Evolutionary conservation across 306 rosid genomes (phyloP).

Genomic region (Begonia masoniana): DNA sequence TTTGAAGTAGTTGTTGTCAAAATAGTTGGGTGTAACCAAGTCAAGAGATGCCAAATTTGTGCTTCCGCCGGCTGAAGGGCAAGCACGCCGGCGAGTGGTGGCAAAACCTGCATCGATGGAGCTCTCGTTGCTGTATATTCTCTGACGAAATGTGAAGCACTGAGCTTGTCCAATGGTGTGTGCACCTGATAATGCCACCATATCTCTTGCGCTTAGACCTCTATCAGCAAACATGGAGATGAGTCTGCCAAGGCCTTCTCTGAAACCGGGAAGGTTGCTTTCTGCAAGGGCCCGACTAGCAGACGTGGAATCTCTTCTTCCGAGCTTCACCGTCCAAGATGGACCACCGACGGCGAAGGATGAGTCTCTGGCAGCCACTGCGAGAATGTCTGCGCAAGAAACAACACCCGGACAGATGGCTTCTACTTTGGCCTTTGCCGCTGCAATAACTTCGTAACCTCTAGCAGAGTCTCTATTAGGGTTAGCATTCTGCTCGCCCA

Average conservation of each 20-base stretch:
- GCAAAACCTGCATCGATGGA: no score
- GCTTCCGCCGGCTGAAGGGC: no score
- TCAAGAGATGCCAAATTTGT: no score
- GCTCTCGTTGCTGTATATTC: no score
- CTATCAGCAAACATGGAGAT: background rate
- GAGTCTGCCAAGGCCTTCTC: conserved; percentile 8
- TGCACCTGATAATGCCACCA: conserved; percentile 26
- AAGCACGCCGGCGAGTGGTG: no score
- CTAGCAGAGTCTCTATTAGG: conserved; percentile 8
- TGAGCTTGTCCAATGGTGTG: no score
- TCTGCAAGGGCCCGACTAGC: conserved; percentile 13
- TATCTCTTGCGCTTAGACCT: conserved; percentile 18
- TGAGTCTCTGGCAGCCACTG: conserved; percentile 52
- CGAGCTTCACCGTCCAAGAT: conserved; percentile 18
- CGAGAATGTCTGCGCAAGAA: conserved; percentile 29
- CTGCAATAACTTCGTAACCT: conserved; percentile 31
- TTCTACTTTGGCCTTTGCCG: conserved; percentile 28
- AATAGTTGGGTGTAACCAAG: no score
- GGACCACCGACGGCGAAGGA: conserved; percentile 34
- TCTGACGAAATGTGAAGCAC: no score
- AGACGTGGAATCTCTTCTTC: conserved; percentile 20
- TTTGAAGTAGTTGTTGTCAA: no score
- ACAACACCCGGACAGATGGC: conserved; percentile 11
- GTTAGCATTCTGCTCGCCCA: conserved; percentile 16
- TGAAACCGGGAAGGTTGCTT: conserved; percentile 10